Evolutionary conservation across 2,329 filamentous ascomycete species (phyloP).

Genomic region (Diaporthe citri): DNA sequence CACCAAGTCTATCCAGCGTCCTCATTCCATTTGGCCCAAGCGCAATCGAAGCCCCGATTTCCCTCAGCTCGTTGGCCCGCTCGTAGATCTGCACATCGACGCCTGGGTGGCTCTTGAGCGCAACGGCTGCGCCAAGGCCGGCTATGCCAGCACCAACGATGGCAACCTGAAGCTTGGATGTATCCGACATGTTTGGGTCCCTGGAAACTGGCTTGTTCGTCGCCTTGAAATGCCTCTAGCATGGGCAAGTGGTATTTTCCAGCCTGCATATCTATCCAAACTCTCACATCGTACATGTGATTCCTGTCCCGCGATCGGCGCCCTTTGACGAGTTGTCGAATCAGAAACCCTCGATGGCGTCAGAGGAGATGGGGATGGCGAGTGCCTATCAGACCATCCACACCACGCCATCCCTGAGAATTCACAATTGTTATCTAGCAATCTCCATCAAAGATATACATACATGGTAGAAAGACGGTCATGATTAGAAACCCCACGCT

Average conservation of each 20-base stretch:
- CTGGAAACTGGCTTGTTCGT: neutral
- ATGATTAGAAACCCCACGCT: neutral
- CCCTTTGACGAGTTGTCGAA: neutral
- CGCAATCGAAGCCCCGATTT: constrained; percentile 62
- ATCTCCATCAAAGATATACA: no score
- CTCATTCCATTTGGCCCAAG: constrained; percentile 66
- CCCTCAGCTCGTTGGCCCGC: constrained; percentile 58
- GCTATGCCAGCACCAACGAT: constrained; percentile 65
- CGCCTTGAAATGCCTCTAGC: no score
- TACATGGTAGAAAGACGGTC: neutral
- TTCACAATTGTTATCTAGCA: neutral
- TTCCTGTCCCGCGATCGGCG: constrained; percentile 22
- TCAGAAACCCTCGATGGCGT: constrained; percentile 24
- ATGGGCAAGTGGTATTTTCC: neutral
- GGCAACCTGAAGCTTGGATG: constrained; percentile 52
- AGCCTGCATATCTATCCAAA: neutral
- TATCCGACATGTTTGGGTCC: neutral
- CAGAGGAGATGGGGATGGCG: constrained; percentile 25
- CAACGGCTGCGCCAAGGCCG: constrained; percentile 62
- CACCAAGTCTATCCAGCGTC: constrained; percentile 63
- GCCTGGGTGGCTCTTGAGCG: constrained; percentile 49
- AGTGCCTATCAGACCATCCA: constrained; percentile 20
- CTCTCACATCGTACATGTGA: neutral
- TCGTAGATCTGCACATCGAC: constrained; percentile 64
- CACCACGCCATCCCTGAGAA: neutral